Base-by-base conservation (phyloP, 2,329 filamentous ascomycete genomes). In the Aspergillus latus region DNA sequence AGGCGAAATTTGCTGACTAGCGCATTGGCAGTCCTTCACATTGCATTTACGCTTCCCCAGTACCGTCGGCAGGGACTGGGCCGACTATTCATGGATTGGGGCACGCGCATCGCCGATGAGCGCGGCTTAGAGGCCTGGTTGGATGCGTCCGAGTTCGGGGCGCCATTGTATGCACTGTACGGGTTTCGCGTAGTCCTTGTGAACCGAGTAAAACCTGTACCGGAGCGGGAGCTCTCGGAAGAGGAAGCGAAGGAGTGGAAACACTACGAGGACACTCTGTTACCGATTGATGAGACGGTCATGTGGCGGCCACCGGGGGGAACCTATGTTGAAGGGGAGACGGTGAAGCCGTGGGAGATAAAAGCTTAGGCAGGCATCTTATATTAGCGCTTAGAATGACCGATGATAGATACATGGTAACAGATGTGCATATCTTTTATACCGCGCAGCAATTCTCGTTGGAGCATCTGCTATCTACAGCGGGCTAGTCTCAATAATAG, bases 401-500 rank as follows among this genome's bases (percentile, higher is more conserved):
- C 11, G 42, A 5, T 28, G 28, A 9, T n/a, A 34, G 30, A 34
- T 11, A 34, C 30, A 34, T 34, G 10, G 30, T 8, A 34, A 7
- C 30, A 34, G 30, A 34, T 34, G 7, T 11, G 7, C 7, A 34
- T 7, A 11, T 34, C 30, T 7, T 7, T 21, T 21, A 21, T 21
- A 21, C 21, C 21, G 21, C 21, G 21, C 21, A 21, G 21, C 21
- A 21, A 21, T 21, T 21, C 21, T 21, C 21, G 21, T 21, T 21
- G 21, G 21, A 21, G 21, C 21, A 21, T 21, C 21, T 21, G 21
- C 21, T 21, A 21, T 21, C 21, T 21, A 21, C 21, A 21, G 21
- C 21, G 21, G 21, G 21, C 30, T 16, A n/a, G 47, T 49, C 28
- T 50, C 48, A 8, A 50, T 43, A 16, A 50, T 34, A 2, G 71